Evolutionary conservation across 495 filamentous ascomycete species (phyloP), one percentile per base, ranked within the genome.

Genomic region (Neurospora sp.): DNA sequence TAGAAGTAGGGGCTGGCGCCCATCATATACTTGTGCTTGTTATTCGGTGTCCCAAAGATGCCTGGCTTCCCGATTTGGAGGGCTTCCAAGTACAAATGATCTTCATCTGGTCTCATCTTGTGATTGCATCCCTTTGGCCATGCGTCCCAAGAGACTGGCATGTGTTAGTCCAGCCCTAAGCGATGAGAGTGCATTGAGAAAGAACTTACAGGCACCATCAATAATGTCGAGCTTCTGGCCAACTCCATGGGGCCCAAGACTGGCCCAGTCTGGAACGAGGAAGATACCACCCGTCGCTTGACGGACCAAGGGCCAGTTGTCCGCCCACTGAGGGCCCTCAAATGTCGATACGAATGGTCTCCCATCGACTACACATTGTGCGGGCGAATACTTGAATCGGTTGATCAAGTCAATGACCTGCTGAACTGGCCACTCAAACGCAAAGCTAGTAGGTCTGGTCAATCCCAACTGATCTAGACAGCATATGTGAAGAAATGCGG

Each of bases 1-100:
- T 91, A 94, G 79, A 94, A 93, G 88, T 90, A 93, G 2, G 92
- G 92, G 18, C 90, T 90, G 16, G 92, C 88, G 18, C 88, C 87
- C 91, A 93, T 93, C 91, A 94, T 93, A 81, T 89, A 94, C 7
- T 88, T 61, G 7, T 61, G 53, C 53, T 35, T 61, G 27, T 61
- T 61, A 6, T 35, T 61, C 14, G 53, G 53, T 61, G 53, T 35
- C 53, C 53, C 27, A 61, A 61, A 35, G 53, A 61, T 35, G 1
- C 53, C 53, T 1, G 53, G 53, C 1, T 61, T 83, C 79, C 92
- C 92, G 1, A 84, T 85, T 5, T 73, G 70, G 9, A 87, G 79
- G 20, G 79, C 81, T 11, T 82, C 78, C 44, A 84, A 82, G 81
- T 89, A 93, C 0, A 82, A 79, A 22, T 79, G 73, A 74, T 94